Evolutionary conservation across 345 rosid genomes (phyloP).

Genomic region (Gynandropsis gynandra): DNA sequence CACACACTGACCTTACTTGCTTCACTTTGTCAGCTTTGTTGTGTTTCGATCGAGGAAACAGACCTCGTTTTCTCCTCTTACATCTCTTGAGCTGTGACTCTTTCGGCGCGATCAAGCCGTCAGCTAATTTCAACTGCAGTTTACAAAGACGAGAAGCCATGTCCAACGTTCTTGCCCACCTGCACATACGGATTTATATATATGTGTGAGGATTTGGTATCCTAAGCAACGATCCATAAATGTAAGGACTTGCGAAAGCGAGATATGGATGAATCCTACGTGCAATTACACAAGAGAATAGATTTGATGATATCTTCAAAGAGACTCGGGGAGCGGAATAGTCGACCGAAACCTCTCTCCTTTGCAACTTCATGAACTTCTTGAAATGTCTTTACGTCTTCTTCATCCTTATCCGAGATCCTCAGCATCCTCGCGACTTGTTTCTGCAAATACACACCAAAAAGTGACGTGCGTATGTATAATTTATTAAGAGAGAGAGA

Average conservation of each 20-base stretch:
- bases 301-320: conserved; percentile 52
- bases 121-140: conserved; percentile 25
- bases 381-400: conserved; percentile 32
- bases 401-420: conserved; percentile 30
- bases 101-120: neutral
- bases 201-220: no score
- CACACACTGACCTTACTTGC: neutral
- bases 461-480: no score
- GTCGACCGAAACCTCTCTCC: conserved; percentile 32
- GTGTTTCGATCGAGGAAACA: no score
- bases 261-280: no score
- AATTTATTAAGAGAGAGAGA: no score
- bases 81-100: neutral
- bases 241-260: no score
- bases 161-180: conserved; percentile 34
- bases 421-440: conserved; percentile 48
- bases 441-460: no score
- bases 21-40: no score
- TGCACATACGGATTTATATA: no score
- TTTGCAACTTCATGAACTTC: conserved; percentile 30
- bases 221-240: no score
- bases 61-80: no score
- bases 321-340: conserved; percentile 43
- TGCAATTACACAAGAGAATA: conserved; percentile 38
- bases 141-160: conserved; percentile 44